A percentile compares a stretch with the other conserved stretches of the same genome.
Conservation (phyloP, 2,329 filamentous ascomycete species). For the Fusarium chuoi region DNA sequence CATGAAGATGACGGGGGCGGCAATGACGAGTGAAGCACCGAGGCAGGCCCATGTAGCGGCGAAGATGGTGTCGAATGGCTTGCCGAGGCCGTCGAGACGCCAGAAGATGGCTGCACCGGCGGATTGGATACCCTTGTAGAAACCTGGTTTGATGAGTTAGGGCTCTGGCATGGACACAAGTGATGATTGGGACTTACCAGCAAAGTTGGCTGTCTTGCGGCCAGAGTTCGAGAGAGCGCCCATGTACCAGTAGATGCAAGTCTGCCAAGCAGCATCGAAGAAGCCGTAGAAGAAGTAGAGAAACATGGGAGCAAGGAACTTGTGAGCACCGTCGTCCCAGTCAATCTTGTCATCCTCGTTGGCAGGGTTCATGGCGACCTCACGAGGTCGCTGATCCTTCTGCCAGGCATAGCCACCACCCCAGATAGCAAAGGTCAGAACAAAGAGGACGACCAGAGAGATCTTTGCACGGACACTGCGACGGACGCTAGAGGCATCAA, state of each 20-base stretch:
- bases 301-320: conserved; percentile 71
- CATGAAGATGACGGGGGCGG: conserved; percentile 79
- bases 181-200: conserved; percentile 30
- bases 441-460: conserved; percentile 59
- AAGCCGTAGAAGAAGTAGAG: conserved; percentile 77
- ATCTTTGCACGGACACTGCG: conserved; percentile 58
- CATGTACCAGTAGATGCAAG: conserved; percentile 70
- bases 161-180: background rate
- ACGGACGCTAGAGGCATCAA: conserved; percentile 56
- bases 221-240: conserved; percentile 90
- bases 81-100: conserved; percentile 41
- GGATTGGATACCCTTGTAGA: conserved; percentile 72
- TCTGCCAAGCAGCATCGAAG: conserved; percentile 74
- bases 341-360: conserved; percentile 51
- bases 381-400: conserved; percentile 60
- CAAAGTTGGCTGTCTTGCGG: conserved; percentile 89
- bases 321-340: conserved; percentile 55
- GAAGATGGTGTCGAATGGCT: conserved; percentile 76
- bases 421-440: conserved; percentile 64
- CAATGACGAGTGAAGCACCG: conserved; percentile 75
- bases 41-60: conserved; percentile 77
- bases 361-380: conserved; percentile 53
- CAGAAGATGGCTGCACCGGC: conserved; percentile 45
- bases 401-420: conserved; percentile 74
- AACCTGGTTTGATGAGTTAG: conserved; percentile 58